Base-by-base conservation (phyloP, 148 eudicot genomes). In the Rhododendron henanense region DNA sequence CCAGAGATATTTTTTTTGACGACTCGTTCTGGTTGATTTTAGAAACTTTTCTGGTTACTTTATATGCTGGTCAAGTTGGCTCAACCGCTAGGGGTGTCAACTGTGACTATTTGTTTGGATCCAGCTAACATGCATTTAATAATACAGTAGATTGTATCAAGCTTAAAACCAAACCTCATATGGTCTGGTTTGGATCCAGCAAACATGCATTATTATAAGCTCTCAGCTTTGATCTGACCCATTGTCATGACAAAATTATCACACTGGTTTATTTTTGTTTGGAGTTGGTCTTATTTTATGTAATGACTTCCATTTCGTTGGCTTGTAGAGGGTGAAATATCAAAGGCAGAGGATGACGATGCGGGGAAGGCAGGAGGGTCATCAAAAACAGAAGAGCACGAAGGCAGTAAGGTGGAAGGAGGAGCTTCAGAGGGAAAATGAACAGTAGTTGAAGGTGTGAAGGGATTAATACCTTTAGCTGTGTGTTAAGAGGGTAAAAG, bases 261-360 rank as follows among this genome's bases (percentile, higher is more conserved):
- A 48, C 19, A 3, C 45, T 47, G 10, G 14, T 4, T 84, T 18
- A 39, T 80, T 45, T 16, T 8, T 45, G 2, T 39, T 33, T 47
- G 19, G 14, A 55, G 53, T 8, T 10, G 11, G 7, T 74, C 6
- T 51, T 35, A 5, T 44, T 63, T 37, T 45, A 21, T n/a, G 74
- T 76, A 7, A 14, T 31, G n/a, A 83, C 10, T 44, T 39, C n/a
- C 16, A 45, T 33, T 33, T 47, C 16, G 50, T 69, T 35, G 14
- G 74, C 21, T 3, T 85, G 87, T 85, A 93, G 98, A 87, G 85
- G 89, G 87, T 88, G 94, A 91, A 80, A 92, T 87, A 23, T 61
- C 90, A 1, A 93, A 90, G 88, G 92, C 98, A 3, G 93, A 89
- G 37, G 93, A 82, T 14, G 76, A 82, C 37, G 93, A 86, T 3